phyloP scores from a whole-genome alignment of 345 rosid genomes.

The Balakata baccata region DNA sequence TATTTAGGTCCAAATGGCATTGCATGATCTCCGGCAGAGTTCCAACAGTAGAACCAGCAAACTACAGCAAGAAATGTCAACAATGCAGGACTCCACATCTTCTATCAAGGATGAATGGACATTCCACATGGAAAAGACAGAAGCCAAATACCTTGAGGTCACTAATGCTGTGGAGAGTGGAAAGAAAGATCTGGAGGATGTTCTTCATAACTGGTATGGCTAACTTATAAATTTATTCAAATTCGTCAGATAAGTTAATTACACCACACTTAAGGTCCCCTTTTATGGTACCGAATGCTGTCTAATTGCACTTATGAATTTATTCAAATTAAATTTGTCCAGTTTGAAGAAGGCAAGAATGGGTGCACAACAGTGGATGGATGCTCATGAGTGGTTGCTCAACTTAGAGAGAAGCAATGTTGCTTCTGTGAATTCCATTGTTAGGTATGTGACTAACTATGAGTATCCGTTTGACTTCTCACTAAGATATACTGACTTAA shows the following conservation, averaged over 20 bases:
- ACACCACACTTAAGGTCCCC: background rate
- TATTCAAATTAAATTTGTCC: conserved; percentile 25
- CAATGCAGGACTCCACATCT: conserved; percentile 78
- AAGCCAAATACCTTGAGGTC: conserved; percentile 61
- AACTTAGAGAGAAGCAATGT: conserved; percentile 73
- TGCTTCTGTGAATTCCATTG: conserved; percentile 79
- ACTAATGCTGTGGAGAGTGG: conserved; percentile 70
- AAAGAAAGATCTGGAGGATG: conserved; percentile 69
- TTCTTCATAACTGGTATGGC: conserved; percentile 76
- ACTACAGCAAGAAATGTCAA: conserved; percentile 86
- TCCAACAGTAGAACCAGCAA: conserved; percentile 66
- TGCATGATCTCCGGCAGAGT: conserved; percentile 75
- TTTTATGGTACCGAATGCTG: background rate
- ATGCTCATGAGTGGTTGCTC: conserved; percentile 83
- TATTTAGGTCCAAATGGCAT: conserved; percentile 80
- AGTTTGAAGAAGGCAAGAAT: conserved; percentile 72
- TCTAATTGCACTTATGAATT: conserved; percentile 16
- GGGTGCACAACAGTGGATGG: conserved; percentile 82
- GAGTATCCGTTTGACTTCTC: background rate
- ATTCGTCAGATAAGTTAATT: background rate
- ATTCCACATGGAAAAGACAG: conserved; percentile 73
- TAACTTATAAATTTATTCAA: too few relatives aligned
- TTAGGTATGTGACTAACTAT: conserved; percentile 50
- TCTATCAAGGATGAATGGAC: conserved; percentile 77
- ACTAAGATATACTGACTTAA: background rate